phyloP scores from a whole-genome alignment of 208 protist species.

The Crithidia bombi region DNA sequence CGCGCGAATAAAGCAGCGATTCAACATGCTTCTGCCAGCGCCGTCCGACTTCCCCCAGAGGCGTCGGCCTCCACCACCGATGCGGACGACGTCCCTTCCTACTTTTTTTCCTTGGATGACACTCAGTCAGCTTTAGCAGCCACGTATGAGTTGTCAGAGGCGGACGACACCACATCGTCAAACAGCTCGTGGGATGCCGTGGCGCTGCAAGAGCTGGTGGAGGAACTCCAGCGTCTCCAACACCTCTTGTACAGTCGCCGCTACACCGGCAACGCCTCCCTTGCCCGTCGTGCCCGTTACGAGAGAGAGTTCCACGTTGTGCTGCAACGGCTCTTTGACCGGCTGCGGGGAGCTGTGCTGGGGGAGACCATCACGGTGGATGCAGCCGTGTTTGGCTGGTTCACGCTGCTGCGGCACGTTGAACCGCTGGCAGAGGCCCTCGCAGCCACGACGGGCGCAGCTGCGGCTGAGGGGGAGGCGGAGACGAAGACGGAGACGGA shows the following conservation, averaged over 20 bases:
- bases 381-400: constrained; percentile 61
- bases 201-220: constrained; percentile 54
- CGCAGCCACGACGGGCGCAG: background rate
- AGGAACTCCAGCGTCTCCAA: constrained; percentile 38
- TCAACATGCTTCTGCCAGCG: background rate
- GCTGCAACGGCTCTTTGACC: constrained; percentile 47
- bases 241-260: constrained; percentile 39
- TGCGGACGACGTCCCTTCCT: constrained; percentile 7
- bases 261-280: constrained; percentile 33
- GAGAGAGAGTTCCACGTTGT: constrained; percentile 23
- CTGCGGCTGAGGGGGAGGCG: too few species aligned
- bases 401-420: constrained; percentile 35
- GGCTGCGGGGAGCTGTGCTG: constrained; percentile 40
- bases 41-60: background rate
- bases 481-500: too few species aligned
- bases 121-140: background rate
- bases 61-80: background rate
- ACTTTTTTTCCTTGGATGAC: constrained; percentile 21
- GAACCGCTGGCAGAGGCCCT: constrained; percentile 33
- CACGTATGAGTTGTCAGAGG: background rate
- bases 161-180: background rate
- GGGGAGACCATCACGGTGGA: constrained; percentile 63
- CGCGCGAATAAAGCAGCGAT: constrained; percentile 6
- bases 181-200: constrained; percentile 10
- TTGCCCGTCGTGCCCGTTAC: constrained; percentile 28